Conservation (phyloP, 225 moss, liverwort and hornwort species). For the Bryum argenteum region DNA sequence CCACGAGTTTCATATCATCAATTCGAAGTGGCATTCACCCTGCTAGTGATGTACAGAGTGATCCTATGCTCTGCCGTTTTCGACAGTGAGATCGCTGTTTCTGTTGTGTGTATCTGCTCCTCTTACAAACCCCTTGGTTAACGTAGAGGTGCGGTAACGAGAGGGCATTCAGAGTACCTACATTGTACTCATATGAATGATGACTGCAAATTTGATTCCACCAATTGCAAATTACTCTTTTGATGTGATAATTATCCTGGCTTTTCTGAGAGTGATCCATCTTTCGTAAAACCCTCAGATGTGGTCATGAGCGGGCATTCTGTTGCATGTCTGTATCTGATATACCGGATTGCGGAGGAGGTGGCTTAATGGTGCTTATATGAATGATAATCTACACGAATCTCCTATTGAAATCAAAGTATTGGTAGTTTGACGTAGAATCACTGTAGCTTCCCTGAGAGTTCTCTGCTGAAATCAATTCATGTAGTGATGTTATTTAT, state of each 20-base stretch:
- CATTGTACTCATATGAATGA: too few species aligned
- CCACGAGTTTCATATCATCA: neutral
- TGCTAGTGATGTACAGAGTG: neutral
- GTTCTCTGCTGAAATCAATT: neutral
- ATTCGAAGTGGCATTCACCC: neutral
- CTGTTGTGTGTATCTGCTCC: neutral
- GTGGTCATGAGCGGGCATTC: neutral
- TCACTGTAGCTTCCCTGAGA: neutral
- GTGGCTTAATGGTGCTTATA: neutral
- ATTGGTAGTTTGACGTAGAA: neutral
- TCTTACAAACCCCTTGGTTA: neutral
- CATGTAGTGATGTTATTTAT: neutral
- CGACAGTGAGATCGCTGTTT: neutral
- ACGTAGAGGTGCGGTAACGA: too few species aligned
- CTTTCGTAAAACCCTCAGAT: conserved; percentile 18
- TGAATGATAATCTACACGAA: neutral
- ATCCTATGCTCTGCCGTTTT: neutral
- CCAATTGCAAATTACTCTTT: too few species aligned
- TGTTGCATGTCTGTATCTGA: neutral
- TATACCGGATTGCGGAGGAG: neutral
- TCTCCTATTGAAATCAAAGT: neutral
- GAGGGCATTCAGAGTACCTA: too few species aligned
- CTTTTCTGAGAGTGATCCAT: too few species aligned
- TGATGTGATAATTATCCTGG: too few species aligned
- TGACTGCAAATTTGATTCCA: too few species aligned